Base-by-base conservation (phyloP, 139 green algal species). In the Chlamydomonas sphaeroides region DNA sequence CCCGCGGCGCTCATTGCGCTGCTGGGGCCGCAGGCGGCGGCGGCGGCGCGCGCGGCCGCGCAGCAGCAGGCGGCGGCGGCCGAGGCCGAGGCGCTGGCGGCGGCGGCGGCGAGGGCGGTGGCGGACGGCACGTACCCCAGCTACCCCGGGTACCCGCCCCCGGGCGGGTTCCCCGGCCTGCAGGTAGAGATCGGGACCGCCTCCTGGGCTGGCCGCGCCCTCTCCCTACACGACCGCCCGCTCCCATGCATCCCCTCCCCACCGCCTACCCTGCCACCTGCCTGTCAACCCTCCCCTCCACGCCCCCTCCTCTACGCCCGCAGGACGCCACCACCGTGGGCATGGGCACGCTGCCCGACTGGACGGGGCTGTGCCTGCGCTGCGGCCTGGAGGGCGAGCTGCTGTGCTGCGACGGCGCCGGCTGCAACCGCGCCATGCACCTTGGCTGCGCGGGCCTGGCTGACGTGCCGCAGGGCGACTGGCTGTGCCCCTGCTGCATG, bases 361-460 rank as follows among this genome's bases (percentile, higher is more conserved):
- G 77, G 77, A 74, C 65, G 59, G 77, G 77, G 1, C 48, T 75
- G 77, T 84, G 77, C 63, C 61, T 84, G 35, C 57, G 61, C 17
- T 84, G 77, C 65, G 65, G 49, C 23, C 32, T 57, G 33, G 77
- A 84, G 63, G 77, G 77, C 8, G 77, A 84, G 65, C 77, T 84
- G 48, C 63, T 84, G 48, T 84, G 77, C 63, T 84, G 77, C 65
- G 77, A 84, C 65, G 77, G 77, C 63, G 48, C 35, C 18, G 49
- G 61, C 48, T 84, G 77, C 77, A 75, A 84, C 45, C 61, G 61
- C 11, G 65, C 77, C 45, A 66, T 75, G 77, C 77, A 84, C 65
- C 65, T 75, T 23, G 7, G 18, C 3, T 84, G 77, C 39, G 77
- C 65, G 1, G 65, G 35, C 1, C 77, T 84, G 48, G 15, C 26